These are phyloP conservation scores for Quercus alba DNA, from an alignment of 306 rosid species.

Conservation along the genomic window DNA sequence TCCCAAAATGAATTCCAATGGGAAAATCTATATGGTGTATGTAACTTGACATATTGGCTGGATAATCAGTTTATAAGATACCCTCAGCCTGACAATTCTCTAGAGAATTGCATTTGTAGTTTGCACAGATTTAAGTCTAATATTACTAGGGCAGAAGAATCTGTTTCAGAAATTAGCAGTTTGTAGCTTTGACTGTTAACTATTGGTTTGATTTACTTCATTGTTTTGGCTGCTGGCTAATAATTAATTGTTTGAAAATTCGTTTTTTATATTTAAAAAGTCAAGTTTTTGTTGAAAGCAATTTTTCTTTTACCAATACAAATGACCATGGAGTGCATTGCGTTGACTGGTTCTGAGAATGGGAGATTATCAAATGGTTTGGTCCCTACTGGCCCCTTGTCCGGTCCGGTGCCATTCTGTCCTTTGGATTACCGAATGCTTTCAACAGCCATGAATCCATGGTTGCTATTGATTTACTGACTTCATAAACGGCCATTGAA, in stretches of 20 bases:
- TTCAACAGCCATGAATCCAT: too few relatives aligned
- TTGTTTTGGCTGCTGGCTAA: neutral
- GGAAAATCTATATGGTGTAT: slow-evolving; percentile 31
- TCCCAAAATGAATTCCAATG: slow-evolving; percentile 21
- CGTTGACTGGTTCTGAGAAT: neutral
- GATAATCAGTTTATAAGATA: slow-evolving; percentile 19
- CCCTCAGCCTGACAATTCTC: slow-evolving; percentile 22
- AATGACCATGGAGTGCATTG: neutral
- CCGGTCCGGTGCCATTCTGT: too few relatives aligned
- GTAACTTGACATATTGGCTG: slow-evolving; percentile 33
- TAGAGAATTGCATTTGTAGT: slow-evolving; percentile 12
- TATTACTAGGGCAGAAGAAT: slow-evolving; percentile 7
- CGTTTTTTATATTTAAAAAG: too few relatives aligned
- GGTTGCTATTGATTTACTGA: too few relatives aligned
- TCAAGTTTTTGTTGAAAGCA: too few relatives aligned
- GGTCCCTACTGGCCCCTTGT: too few relatives aligned
- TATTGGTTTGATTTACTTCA: neutral
- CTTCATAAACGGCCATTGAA: neutral
- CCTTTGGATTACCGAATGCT: too few relatives aligned
- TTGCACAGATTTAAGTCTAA: slow-evolving; percentile 1
- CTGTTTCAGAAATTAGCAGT: neutral
- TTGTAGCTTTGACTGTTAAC: neutral
- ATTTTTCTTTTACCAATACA: too few relatives aligned
- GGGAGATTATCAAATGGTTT: neutral
- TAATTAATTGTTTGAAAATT: neutral